These are phyloP conservation scores for Sporothrix inflata DNA, from an alignment of 2,329 filamentous ascomycete species.

Conservation along the genomic window DNA sequence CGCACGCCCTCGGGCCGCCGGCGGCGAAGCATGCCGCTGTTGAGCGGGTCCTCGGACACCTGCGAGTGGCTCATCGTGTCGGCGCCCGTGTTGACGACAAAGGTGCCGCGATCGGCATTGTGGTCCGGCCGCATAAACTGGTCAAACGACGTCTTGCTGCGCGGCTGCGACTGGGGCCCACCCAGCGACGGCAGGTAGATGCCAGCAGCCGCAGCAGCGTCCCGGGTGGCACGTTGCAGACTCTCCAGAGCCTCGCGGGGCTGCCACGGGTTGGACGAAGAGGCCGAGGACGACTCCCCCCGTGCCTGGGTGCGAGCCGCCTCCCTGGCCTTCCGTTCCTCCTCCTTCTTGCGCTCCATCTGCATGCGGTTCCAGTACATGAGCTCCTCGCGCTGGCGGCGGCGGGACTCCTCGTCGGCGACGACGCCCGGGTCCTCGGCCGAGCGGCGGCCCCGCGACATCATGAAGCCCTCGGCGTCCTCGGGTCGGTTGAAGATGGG, in stretches of 20 bases:
- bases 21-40: constrained; percentile 53
- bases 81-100: constrained; percentile 61
- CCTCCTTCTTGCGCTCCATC: constrained; percentile 50
- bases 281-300: background rate
- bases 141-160: constrained; percentile 53
- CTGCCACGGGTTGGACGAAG: constrained; percentile 9
- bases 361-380: constrained; percentile 66
- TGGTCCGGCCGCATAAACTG: constrained; percentile 60
- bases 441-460: constrained; percentile 48
- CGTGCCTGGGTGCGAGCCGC: background rate
- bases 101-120: constrained; percentile 57
- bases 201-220: constrained; percentile 31
- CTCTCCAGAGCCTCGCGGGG: constrained; percentile 22
- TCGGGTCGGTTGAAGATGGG: constrained; percentile 68
- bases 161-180: constrained; percentile 25
- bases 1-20: constrained; percentile 50
- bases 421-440: constrained; percentile 55
- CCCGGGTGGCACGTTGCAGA: constrained; percentile 29
- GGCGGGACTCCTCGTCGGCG: constrained; percentile 64
- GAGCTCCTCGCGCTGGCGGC: constrained; percentile 65
- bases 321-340: constrained; percentile 34
- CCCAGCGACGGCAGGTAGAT: constrained; percentile 22
- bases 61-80: constrained; percentile 43
- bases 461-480: constrained; percentile 66
- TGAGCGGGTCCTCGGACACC: constrained; percentile 33